Conservation (phyloP, 2,329 filamentous ascomycete genomes). For the Fusarium sublunatum region DNA sequence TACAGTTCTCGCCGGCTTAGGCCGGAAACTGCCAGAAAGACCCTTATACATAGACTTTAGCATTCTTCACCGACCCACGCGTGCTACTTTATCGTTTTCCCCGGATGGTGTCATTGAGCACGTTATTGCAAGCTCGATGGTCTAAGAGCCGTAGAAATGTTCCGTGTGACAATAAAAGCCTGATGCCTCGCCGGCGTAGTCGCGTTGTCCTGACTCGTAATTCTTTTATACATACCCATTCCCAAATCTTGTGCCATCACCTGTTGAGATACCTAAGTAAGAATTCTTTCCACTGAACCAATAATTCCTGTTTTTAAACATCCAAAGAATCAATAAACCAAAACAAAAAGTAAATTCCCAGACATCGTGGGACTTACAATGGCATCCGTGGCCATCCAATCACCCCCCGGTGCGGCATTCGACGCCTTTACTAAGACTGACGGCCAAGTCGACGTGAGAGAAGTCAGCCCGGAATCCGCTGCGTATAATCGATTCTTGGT, state of each 20-base stretch:
- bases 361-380: conserved; percentile 36
- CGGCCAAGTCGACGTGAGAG: conserved; percentile 42
- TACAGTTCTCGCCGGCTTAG: conserved; percentile 28
- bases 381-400: conserved; percentile 45
- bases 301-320: neutral
- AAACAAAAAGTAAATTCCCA: neutral
- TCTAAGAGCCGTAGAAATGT: conserved; percentile 28
- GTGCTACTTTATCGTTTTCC: conserved; percentile 33
- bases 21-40: conserved; percentile 30
- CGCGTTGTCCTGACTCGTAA: conserved; percentile 10
- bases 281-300: neutral
- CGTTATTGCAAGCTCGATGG: conserved; percentile 46
- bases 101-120: conserved; percentile 48
- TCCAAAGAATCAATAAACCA: neutral
- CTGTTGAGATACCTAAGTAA: conserved; percentile 2
- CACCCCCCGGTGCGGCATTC: conserved; percentile 40
- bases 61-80: conserved; percentile 42
- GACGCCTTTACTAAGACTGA: conserved; percentile 44
- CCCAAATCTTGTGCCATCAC: neutral
- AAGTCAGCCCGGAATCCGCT: conserved; percentile 30
- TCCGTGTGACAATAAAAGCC: conserved; percentile 38
- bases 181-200: conserved; percentile 23
- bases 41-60: conserved; percentile 39
- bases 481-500: conserved; percentile 59
- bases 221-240: conserved; percentile 7